Conservation (phyloP, 148 eudicot genomes). For the Chenopodium quinoa region DNA sequence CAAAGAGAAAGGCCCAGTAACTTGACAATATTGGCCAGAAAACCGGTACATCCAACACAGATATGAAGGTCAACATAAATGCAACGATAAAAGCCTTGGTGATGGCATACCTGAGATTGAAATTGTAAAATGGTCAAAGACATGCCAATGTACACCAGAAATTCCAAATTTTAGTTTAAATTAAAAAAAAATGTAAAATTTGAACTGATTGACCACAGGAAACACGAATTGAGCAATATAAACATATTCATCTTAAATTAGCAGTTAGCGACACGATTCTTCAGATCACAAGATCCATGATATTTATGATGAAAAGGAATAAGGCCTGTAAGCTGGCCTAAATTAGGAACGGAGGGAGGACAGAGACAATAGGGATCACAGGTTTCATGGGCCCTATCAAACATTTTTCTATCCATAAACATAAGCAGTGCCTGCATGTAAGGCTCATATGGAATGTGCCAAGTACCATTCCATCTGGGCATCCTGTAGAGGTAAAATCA, state of each 20-base stretch:
- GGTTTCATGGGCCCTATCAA: background rate
- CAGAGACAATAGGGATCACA: background rate
- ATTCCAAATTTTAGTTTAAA: background rate
- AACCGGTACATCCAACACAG: slow-evolving; percentile 69
- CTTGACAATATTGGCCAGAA: slow-evolving; percentile 76
- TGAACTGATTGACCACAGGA: background rate
- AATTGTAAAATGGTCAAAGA: background rate
- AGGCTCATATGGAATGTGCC: background rate
- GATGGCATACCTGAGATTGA: slow-evolving; percentile 49
- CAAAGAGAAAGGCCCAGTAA: slow-evolving; percentile 66
- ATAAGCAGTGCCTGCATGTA: background rate
- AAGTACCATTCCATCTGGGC: background rate
- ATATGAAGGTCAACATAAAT: slow-evolving; percentile 57
- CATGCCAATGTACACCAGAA: background rate
- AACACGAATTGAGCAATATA: background rate
- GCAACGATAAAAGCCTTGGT: slow-evolving; percentile 69
- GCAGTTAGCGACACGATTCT: background rate
- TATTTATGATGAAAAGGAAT: background rate
- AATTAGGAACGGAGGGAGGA: background rate
- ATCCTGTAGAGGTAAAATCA: background rate
- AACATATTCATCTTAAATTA: background rate
- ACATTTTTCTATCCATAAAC: background rate
- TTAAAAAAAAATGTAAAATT: background rate
- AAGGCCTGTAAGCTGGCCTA: background rate
- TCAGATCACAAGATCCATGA: background rate